A percentile compares a stretch with the other conserved stretches of the same genome.
phyloP scores from a whole-genome alignment of 1,139 yeast genomes.

The Zygoascus hellenicus region DNA sequence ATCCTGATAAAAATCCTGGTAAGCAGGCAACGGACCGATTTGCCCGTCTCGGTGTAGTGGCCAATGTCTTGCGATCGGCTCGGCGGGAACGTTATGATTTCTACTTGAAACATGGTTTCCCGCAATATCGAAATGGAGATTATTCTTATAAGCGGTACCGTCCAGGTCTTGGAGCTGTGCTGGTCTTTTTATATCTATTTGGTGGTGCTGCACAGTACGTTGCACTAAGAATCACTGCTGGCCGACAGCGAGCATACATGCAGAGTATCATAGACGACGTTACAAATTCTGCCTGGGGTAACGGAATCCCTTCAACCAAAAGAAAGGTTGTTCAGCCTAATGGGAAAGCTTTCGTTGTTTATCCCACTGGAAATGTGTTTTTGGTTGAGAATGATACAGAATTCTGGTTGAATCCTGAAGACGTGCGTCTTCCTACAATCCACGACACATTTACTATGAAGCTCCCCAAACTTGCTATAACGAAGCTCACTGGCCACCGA shows the following conservation, averaged over 20 bases:
- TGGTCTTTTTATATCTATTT: constrained; percentile 45
- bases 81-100: constrained; percentile 73
- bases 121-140: constrained; percentile 54
- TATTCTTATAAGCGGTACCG: constrained; percentile 37
- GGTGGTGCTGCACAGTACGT: constrained; percentile 56
- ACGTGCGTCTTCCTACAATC: constrained; percentile 42
- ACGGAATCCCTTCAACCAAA: constrained; percentile 31
- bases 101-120: constrained; percentile 80
- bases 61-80: constrained; percentile 61
- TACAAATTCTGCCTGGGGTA: constrained; percentile 45
- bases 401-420: constrained; percentile 33
- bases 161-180: constrained; percentile 51
- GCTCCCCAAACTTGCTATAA: constrained; percentile 23
- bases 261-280: constrained; percentile 29
- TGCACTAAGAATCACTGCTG: constrained; percentile 49
- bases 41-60: constrained; percentile 68
- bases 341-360: constrained; percentile 59
- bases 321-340: constrained; percentile 35
- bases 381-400: constrained; percentile 43
- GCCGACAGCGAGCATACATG: constrained; percentile 58
- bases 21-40: constrained; percentile 49
- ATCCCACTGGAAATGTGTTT: constrained; percentile 64
- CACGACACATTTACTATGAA: constrained; percentile 52
- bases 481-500: constrained; percentile 20
- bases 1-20: constrained; percentile 52